phyloP scores from a whole-genome alignment of 129 eudicot genomes.

The Deinandra increscens region DNA sequence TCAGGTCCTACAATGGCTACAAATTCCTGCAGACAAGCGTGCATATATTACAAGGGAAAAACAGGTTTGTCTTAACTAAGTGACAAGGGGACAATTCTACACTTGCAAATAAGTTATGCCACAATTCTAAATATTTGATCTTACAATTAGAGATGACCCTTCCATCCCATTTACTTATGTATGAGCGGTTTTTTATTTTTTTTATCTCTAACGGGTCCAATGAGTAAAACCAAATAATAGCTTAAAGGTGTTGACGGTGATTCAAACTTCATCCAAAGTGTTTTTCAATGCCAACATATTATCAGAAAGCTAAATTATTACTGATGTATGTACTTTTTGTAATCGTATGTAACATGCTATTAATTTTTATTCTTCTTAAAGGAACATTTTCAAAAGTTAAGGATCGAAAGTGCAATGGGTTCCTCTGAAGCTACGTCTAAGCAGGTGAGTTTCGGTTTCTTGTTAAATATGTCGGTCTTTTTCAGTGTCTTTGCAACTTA shows the following conservation, averaged over 20 bases:
- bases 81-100: background rate
- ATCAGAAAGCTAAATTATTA: no score
- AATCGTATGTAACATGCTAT: no score
- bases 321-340: no score
- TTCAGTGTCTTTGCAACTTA: background rate
- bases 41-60: slow-evolving; percentile 82
- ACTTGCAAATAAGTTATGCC: background rate
- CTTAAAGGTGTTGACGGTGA: no score
- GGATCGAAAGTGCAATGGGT: slow-evolving; percentile 88
- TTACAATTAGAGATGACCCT: background rate
- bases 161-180: background rate
- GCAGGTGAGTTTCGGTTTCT: slow-evolving; percentile 53
- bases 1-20: slow-evolving; percentile 77
- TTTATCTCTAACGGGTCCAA: slow-evolving; percentile 8
- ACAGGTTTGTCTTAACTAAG: slow-evolving; percentile 45
- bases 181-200: background rate
- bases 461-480: background rate
- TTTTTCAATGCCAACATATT: no score
- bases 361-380: slow-evolving; percentile 2
- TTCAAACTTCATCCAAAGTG: no score
- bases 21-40: slow-evolving; percentile 89
- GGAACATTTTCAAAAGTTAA: slow-evolving; percentile 89
- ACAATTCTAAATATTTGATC: background rate
- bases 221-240: background rate
- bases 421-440: slow-evolving; percentile 83